Evolutionary conservation across 2,329 filamentous ascomycete species (phyloP).

Genomic region (Exophiala sp.): DNA sequence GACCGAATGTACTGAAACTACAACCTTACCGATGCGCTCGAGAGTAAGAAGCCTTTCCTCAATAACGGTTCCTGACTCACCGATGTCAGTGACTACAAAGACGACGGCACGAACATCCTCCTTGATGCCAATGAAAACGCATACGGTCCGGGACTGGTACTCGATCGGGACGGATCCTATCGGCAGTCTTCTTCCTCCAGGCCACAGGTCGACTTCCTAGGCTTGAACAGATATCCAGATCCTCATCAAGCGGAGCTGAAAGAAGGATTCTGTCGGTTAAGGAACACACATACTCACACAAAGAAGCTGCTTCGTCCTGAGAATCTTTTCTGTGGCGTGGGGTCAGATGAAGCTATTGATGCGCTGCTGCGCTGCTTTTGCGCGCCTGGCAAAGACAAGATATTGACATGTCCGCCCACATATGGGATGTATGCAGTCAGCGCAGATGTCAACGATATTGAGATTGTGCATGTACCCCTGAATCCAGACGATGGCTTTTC

Average conservation of each 20-base stretch:
- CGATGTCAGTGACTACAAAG: slow-evolving; percentile 83
- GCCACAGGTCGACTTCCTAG: slow-evolving; percentile 69
- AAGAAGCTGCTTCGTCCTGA: slow-evolving; percentile 67
- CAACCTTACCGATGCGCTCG: slow-evolving; percentile 77
- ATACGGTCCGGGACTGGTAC: slow-evolving; percentile 73
- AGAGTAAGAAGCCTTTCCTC: slow-evolving; percentile 57
- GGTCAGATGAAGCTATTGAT: slow-evolving; percentile 96
- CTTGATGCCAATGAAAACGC: slow-evolving; percentile 98
- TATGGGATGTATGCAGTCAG: slow-evolving; percentile 98
- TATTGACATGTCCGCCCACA: slow-evolving; percentile 91
- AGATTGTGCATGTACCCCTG: slow-evolving; percentile 80
- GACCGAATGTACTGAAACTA: slow-evolving; percentile 71
- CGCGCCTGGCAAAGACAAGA: slow-evolving; percentile 77
- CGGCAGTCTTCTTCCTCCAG: slow-evolving; percentile 40
- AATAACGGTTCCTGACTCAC: slow-evolving; percentile 31
- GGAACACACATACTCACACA: slow-evolving; percentile 82
- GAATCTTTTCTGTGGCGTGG: slow-evolving; percentile 91
- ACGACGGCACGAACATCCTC: slow-evolving; percentile 91
- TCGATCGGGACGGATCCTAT: slow-evolving; percentile 42
- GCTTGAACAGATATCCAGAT: slow-evolving; percentile 91
- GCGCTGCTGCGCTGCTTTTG: slow-evolving; percentile 92
- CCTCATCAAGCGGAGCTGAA: slow-evolving; percentile 89
- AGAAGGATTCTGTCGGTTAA: slow-evolving; percentile 76
- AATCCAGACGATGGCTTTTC: slow-evolving; percentile 68
- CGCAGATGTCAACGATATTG: slow-evolving; percentile 88